Base-by-base conservation (phyloP, 352 stramenopile genomes). In the Phytophthora quininea region DNA sequence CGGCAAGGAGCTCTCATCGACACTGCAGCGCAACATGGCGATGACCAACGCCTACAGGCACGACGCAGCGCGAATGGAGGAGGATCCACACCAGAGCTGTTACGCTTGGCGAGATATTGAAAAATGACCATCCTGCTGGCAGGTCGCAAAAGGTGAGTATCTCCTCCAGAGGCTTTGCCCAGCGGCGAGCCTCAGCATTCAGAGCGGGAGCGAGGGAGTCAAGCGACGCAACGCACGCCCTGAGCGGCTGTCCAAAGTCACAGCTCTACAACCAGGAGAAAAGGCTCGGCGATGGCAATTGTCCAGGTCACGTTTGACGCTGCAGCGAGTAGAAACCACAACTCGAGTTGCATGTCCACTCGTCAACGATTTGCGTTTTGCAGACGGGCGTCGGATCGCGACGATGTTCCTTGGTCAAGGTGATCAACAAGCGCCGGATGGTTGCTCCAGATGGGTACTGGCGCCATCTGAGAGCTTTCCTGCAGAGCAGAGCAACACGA, bases 21-120 rank as follows among this genome's bases (percentile, higher is more conserved):
- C 64, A 47, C 66, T 74, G 42, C 56, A 54, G 51, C 67, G 67
- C 62, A 74, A 47, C 62, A 74, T 68, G 67, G 56, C 29, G 43
- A 49, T 11, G 19, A 24, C 19, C 19, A 24, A 71, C 6, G 31
- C 62, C 49, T 56, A 27, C 42, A 11, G 29, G 51, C 59, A 48
- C 45, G 50, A 66, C 49, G 57, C 53, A 48, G 54, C 57, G 42
- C 50, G 43, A 59, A 35, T 57, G 15, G 40, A 32, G 49, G 27
- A 52, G 47, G 35, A 27, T n/a, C 19, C 19, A 50, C 50, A 56
- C 59, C 54, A 54, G 57, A 27, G 43, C 46, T 58, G 68, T 62
- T 56, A 58, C 58, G 33, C 29, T 73, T 60, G 68, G 42, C 12
- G 63, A 69, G 58, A 58, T 72, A 54, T 73, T 66, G 31, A 37